Evolutionary conservation across 75 land plant species (phyloP).

Genomic region (Cupressus sempervirens): DNA sequence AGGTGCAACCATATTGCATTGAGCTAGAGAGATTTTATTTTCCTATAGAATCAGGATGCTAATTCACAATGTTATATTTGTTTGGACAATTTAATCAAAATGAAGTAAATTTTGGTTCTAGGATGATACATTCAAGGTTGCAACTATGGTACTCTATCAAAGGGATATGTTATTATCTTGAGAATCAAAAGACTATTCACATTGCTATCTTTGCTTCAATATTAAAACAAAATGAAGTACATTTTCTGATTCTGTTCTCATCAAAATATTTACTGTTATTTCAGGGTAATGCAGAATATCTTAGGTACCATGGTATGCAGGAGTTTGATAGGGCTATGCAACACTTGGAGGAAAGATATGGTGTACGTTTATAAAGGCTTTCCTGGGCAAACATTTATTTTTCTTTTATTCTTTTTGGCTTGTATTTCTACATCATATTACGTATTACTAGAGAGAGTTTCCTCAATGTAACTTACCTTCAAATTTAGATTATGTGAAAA

Average conservation of each 20-base stretch:
- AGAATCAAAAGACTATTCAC: not conserved
- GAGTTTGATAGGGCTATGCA: conserved; percentile 91
- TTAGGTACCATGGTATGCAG: conserved; percentile 79
- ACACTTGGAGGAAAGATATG: conserved; percentile 66
- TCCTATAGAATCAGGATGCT: not conserved
- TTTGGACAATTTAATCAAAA: not conserved
- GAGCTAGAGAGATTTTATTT: not conserved
- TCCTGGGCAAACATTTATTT: not conserved
- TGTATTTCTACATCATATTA: not conserved
- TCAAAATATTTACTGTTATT: not conserved
- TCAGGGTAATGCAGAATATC: conserved; percentile 86
- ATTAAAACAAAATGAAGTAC: not conserved
- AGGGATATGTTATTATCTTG: not conserved
- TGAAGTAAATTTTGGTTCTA: not conserved
- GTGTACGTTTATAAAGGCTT: conserved; percentile 31
- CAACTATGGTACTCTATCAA: not conserved
- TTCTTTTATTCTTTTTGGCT: not conserved
- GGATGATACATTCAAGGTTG: not conserved
- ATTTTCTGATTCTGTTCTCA: not conserved
- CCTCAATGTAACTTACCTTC: not conserved
- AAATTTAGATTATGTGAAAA: not conserved
- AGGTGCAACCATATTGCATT: not conserved
- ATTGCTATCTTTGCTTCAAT: not conserved
- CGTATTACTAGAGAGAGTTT: not conserved
- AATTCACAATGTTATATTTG: not conserved